phyloP scores from a whole-genome alignment of 495 filamentous ascomycete species.

The Aspergillus egyptiacus region DNA sequence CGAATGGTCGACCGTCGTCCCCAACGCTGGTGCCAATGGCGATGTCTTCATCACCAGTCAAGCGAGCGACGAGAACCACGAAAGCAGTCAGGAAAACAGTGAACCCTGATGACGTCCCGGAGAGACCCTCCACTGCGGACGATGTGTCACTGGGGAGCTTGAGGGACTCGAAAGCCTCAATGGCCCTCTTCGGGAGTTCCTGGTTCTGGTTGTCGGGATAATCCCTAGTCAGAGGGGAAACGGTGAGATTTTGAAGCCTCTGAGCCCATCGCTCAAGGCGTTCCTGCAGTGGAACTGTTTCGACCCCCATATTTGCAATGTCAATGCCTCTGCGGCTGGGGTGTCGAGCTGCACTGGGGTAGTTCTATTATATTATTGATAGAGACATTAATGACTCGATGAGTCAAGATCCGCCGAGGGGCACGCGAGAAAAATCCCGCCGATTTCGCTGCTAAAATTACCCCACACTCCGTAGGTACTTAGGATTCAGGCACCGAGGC shows the following conservation, averaged over 20 bases:
- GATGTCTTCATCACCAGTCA: constrained; percentile 52
- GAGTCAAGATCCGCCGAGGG: constrained; percentile 12
- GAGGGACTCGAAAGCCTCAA: constrained; percentile 47
- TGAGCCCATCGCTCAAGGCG: constrained; percentile 47
- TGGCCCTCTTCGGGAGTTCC: constrained; percentile 33
- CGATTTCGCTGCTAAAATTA: constrained; percentile 17
- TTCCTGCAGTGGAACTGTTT: constrained; percentile 32
- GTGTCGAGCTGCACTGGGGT: constrained; percentile 3
- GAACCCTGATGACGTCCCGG: constrained; percentile 37
- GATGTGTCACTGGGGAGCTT: constrained; percentile 32
- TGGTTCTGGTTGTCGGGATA: constrained; percentile 40
- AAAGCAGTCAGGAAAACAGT: constrained; percentile 45
- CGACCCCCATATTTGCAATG: constrained; percentile 35
- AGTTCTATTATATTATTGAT: neutral
- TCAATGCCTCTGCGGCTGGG: constrained; percentile 12
- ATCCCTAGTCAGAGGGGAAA: constrained; percentile 46
- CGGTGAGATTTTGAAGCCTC: constrained; percentile 43
- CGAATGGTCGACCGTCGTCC: constrained; percentile 44
- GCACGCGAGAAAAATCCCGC: constrained; percentile 15
- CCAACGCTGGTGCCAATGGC: constrained; percentile 42
- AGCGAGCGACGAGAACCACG: constrained; percentile 40
- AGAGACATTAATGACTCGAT: neutral
- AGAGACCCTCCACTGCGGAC: constrained; percentile 38
- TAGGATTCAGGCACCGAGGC: constrained; percentile 7
- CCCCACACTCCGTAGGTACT: constrained; percentile 7